phyloP scores from a whole-genome alignment of 1,284 basidiomycete species.

The Cutaneotrichosporon dermatis region DNA sequence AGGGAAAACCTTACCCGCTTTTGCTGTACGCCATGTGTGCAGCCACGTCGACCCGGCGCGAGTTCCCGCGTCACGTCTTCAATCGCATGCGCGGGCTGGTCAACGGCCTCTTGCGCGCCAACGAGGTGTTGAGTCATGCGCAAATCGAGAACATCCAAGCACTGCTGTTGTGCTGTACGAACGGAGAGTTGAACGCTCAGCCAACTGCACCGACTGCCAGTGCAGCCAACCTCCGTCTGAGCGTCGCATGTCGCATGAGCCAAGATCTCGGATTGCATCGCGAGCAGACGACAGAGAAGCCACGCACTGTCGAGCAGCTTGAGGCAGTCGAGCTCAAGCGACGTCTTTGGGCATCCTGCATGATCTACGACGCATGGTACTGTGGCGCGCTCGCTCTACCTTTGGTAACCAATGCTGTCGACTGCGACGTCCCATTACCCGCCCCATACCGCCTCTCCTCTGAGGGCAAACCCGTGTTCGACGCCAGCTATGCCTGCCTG shows the following conservation, averaged over 20 bases:
- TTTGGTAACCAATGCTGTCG: constrained; percentile 84
- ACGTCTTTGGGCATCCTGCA: constrained; percentile 82
- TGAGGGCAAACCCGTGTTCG: constrained; percentile 17
- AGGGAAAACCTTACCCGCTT: constrained; percentile 51
- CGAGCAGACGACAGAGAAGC: constrained; percentile 42
- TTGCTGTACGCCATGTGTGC: constrained; percentile 90
- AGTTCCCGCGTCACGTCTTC: constrained; percentile 76
- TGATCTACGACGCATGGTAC: constrained; percentile 83
- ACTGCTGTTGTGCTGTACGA: constrained; percentile 57
- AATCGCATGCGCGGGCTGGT: constrained; percentile 78
- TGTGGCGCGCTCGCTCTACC: constrained; percentile 50
- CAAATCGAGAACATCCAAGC: constrained; percentile 84
- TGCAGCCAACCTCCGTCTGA: constrained; percentile 41
- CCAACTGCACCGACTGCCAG: constrained; percentile 46
- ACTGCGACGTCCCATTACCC: constrained; percentile 86
- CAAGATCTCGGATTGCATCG: constrained; percentile 89
- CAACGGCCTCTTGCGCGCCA: constrained; percentile 77
- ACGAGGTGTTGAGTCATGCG: constrained; percentile 83
- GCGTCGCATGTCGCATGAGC: constrained; percentile 75
- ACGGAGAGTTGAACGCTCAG: constrained; percentile 49
- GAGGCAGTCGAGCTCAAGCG: constrained; percentile 69
- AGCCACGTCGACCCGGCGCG: constrained; percentile 76
- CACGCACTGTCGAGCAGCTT: constrained; percentile 36
- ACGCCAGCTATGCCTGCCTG: constrained; percentile 26
- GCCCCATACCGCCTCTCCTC: constrained; percentile 57